A percentile compares a stretch with the other conserved stretches of the same genome.
phyloP scores from a whole-genome alignment of 345 rosid species.

The Angophora floribunda region DNA sequence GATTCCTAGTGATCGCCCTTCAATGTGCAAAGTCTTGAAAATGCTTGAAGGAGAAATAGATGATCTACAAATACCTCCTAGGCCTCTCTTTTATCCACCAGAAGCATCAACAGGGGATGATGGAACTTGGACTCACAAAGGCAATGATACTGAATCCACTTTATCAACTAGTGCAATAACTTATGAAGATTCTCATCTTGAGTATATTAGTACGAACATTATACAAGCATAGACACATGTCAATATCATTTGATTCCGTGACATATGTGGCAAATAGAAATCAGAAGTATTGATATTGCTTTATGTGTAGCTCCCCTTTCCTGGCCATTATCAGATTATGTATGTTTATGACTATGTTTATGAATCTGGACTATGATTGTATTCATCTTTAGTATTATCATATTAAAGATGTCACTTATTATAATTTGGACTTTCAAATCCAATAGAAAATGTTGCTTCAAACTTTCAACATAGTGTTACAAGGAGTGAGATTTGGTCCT shows the following conservation, averaged over 20 bases:
- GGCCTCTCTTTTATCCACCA: no score
- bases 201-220: background rate
- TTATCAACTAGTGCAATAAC: background rate
- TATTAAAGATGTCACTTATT: background rate
- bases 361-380: no score
- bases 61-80: no score
- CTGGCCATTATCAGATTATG: background rate
- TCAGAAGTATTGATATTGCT: accelerated
- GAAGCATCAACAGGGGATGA: background rate
- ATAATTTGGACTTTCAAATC: background rate
- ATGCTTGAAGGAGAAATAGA: no score
- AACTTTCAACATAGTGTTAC: background rate
- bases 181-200: background rate
- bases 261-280: background rate
- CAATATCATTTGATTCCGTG: no score
- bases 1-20: background rate
- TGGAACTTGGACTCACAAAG: background rate
- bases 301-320: background rate
- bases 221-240: background rate
- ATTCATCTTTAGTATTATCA: background rate
- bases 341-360: no score
- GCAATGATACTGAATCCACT: background rate
- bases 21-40: no score
- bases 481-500: background rate
- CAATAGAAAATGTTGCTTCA: background rate